Evolutionary conservation across 495 filamentous ascomycete species (phyloP).

Genomic region (Penicillium canariense): DNA sequence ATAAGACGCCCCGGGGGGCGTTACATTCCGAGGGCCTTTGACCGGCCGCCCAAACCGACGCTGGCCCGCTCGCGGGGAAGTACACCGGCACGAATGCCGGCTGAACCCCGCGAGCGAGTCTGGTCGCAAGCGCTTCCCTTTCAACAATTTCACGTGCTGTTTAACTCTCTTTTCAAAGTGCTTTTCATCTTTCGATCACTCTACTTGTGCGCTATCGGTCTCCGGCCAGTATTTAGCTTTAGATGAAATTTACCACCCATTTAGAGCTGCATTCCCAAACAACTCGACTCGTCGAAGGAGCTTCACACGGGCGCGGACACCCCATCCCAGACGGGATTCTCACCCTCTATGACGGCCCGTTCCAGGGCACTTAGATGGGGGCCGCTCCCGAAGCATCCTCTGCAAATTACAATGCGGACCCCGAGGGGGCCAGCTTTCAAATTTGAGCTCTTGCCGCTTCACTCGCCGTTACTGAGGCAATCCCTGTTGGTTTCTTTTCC

Average conservation of each 20-base stretch:
- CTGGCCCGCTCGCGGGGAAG: too few species aligned
- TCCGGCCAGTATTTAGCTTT: slow-evolving; percentile 38
- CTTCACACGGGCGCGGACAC: slow-evolving; percentile 51
- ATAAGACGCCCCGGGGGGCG: too few species aligned
- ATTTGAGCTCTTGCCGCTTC: slow-evolving; percentile 45
- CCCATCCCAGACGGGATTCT: slow-evolving; percentile 57
- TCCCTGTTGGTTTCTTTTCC: too few species aligned
- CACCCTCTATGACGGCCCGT: slow-evolving; percentile 60
- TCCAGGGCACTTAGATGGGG: slow-evolving; percentile 59
- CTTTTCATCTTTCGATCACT: slow-evolving; percentile 35
- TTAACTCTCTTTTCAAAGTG: slow-evolving; percentile 65
- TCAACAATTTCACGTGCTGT: slow-evolving; percentile 75
- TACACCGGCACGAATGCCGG: too few species aligned
- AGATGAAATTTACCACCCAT: slow-evolving; percentile 73
- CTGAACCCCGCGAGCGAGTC: too few species aligned
- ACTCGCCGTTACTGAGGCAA: too few species aligned
- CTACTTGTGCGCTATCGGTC: slow-evolving; percentile 55
- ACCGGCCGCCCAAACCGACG: too few species aligned
- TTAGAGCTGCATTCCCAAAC: too few species aligned
- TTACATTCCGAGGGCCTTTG: too few species aligned
- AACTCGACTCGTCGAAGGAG: slow-evolving; percentile 49
- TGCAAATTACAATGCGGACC: slow-evolving; percentile 66
- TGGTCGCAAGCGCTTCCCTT: slow-evolving; percentile 69
- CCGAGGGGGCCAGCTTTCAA: slow-evolving; percentile 60
- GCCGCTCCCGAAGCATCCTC: slow-evolving; percentile 58